Evolutionary conservation across 805 yeast genomes (phyloP).

Genomic region (Cyberlindnera nakhonratchasimensis): DNA sequence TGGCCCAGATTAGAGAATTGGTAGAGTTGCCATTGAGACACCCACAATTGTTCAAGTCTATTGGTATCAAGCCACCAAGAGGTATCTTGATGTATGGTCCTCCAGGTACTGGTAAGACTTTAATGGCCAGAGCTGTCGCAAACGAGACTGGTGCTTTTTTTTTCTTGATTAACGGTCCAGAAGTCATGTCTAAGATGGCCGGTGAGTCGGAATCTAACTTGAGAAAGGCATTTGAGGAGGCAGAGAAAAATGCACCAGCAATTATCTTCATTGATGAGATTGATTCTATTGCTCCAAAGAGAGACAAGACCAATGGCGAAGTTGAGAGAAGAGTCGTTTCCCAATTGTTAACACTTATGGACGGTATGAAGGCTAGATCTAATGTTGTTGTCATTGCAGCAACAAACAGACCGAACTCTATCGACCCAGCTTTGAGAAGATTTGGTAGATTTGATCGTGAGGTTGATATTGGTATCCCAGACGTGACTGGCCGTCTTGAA

Average conservation of each 20-base stretch:
- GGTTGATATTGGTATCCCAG: slow-evolving; percentile 92
- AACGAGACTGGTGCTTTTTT: slow-evolving; percentile 99
- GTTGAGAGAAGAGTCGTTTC: slow-evolving; percentile 99
- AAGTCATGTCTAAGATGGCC: slow-evolving; percentile 99
- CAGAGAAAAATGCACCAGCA: slow-evolving; percentile 97
- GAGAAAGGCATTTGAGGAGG: slow-evolving; percentile 98
- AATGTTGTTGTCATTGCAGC: slow-evolving; percentile 99
- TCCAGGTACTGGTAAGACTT: slow-evolving; percentile 99
- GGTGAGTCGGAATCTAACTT: slow-evolving; percentile 97
- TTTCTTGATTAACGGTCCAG: slow-evolving; percentile 97
- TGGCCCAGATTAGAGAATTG: slow-evolving; percentile 98
- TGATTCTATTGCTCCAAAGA: slow-evolving; percentile 98
- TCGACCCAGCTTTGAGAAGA: slow-evolving; percentile 78
- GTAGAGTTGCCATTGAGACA: slow-evolving; percentile 98
- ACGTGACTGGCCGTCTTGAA: slow-evolving; percentile 97
- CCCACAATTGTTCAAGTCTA: slow-evolving; percentile 95
- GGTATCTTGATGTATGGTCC: slow-evolving; percentile 99
- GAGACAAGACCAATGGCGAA: slow-evolving; percentile 99
- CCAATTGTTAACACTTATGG: slow-evolving; percentile 96
- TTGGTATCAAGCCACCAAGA: slow-evolving; percentile 98
- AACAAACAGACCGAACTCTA: slow-evolving; percentile 72
- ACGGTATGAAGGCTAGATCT: slow-evolving; percentile 99
- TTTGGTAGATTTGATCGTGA: slow-evolving; percentile 91
- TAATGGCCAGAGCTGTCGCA: slow-evolving; percentile 99
- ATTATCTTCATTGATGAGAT: slow-evolving; percentile 98